Percentiles rank a stretch among this genome's conserved stretches.
Conservation (phyloP, 768 basidiomycete genomes). For the Boletus edulis region DNA sequence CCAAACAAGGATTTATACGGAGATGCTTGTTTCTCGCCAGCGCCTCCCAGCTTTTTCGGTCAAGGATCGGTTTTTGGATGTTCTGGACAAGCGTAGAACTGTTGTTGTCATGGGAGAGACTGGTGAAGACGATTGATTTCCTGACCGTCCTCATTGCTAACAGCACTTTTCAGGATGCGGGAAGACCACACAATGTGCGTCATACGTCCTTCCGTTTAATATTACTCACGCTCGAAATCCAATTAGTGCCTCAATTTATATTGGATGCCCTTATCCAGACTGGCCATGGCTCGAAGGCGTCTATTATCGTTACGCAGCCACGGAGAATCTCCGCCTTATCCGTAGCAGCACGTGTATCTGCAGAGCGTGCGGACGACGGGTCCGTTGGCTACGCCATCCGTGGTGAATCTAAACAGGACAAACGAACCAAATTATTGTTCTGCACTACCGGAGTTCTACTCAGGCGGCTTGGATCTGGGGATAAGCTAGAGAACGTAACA, state of each 20-base stretch:
- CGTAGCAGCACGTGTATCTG: conserved; percentile 82
- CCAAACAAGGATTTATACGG: conserved; percentile 46
- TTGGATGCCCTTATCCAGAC: conserved; percentile 75
- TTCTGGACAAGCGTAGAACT: conserved; percentile 58
- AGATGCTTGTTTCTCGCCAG: conserved; percentile 53
- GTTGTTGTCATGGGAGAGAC: conserved; percentile 91
- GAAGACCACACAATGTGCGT: conserved; percentile 82
- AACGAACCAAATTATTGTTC: conserved; percentile 75
- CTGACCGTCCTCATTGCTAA: background rate
- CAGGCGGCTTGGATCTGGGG: conserved; percentile 70
- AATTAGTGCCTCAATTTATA: conserved; percentile 82
- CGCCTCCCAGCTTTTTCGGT: conserved; percentile 77
- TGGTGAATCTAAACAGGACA: conserved; percentile 71
- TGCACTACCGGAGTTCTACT: conserved; percentile 95
- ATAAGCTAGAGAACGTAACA: conserved; percentile 65
- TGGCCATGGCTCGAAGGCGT: conserved; percentile 58
- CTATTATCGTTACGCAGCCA: conserved; percentile 87
- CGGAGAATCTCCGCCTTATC: conserved; percentile 86
- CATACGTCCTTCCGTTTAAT: background rate
- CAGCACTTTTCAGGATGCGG: conserved; percentile 59
- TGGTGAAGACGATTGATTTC: conserved; percentile 40
- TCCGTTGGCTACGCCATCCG: conserved; percentile 88
- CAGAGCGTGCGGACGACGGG: conserved; percentile 73
- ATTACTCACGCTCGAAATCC: background rate
- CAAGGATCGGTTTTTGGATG: conserved; percentile 57